phyloP scores from a whole-genome alignment of 768 basidiomycete genomes.

The Gyrodon lividus region DNA sequence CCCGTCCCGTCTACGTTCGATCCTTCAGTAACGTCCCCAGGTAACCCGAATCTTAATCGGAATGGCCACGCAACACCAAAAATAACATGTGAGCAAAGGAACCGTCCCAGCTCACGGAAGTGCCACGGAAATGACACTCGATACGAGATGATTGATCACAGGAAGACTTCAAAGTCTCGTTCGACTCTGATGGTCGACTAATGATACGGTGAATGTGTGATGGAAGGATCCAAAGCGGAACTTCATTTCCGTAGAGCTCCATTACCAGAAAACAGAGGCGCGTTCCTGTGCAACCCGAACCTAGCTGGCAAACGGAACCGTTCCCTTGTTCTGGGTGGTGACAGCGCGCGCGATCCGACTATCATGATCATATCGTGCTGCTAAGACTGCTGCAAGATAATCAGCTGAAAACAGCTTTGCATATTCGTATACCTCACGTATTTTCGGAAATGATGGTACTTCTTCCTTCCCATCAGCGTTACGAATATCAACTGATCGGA shows the following conservation, averaged over 20 bases:
- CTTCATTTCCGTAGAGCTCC: conserved; percentile 29
- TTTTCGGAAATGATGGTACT: conserved; percentile 20
- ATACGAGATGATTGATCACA: conserved; percentile 18
- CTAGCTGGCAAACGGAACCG: conserved; percentile 8
- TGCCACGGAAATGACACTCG: conserved; percentile 25
- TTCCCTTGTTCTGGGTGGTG: conserved; percentile 12
- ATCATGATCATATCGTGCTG: conserved; percentile 11
- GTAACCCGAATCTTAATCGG: conserved; percentile 1
- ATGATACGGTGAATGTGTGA: conserved; percentile 28
- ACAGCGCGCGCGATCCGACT: conserved; percentile 9
- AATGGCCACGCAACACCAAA: conserved; percentile 9
- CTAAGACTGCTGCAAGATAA: conserved; percentile 15
- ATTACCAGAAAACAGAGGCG: conserved; percentile 28
- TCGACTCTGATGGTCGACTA: conserved; percentile 14
- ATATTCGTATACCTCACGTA: background rate
- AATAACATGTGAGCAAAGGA: conserved; percentile 10
- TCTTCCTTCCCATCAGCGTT: background rate
- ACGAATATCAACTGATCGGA: conserved; percentile 10
- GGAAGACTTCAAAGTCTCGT: conserved; percentile 1
- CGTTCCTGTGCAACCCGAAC: conserved; percentile 20
- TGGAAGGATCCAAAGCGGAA: conserved; percentile 14
- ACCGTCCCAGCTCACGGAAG: conserved; percentile 1
- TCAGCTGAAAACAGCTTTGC: conserved; percentile 5
- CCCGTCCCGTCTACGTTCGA: background rate
- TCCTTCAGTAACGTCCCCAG: conserved; percentile 3